Evolutionary conservation across 2,329 filamentous ascomycete genomes (phyloP), one percentile per base, ranked within the genome.

Genomic region (Exophiala calicioides): DNA sequence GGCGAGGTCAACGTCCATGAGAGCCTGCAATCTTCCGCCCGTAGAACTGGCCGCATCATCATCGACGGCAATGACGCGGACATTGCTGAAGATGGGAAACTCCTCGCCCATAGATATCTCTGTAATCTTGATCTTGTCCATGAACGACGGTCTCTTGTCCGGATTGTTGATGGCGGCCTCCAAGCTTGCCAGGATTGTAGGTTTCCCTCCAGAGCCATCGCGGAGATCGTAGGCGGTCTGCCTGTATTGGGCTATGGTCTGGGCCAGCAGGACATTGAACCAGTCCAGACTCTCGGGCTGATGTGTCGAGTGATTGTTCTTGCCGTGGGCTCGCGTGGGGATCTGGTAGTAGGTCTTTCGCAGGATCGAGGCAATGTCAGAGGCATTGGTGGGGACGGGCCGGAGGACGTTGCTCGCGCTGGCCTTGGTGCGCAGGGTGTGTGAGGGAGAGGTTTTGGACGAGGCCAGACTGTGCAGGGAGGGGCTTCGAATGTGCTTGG

Each of bases 21-120:
- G 77, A 1, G 93, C 93, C 67, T 98, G 93, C 15, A 98, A 74
- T 29, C 90, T 79, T 0, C 85, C 85, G 16, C 89, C 88, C 42
- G 81, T 79, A 24, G 74, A 73, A 52, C 69, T 71, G 12, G 64
- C 66, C 8, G 32, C 35, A 4, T 70, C 68, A 27, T 75, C 72
- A 43, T 74, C 71, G 0, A 96, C 88, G 2, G 90, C 89, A 51
- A 96, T 96, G 44, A 98, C 86, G 49, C 93, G 83, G 63, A 93
- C 97, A 67, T 98, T 98, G 73, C 90, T 96, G 68, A 98, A 95
- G 42, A 98, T 98, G 20, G 93, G 93, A 56, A 97, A 98, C 61
- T 98, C 93, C 61, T 98, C 93, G 21, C 93, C 93, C 3, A 98
- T 75, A 39, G 86, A 94, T 50, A 98, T 82, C 69, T 98, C 91